Evolutionary conservation across 1,139 yeast genomes (phyloP).

Genomic region (Suhomyces yuchorum): DNA sequence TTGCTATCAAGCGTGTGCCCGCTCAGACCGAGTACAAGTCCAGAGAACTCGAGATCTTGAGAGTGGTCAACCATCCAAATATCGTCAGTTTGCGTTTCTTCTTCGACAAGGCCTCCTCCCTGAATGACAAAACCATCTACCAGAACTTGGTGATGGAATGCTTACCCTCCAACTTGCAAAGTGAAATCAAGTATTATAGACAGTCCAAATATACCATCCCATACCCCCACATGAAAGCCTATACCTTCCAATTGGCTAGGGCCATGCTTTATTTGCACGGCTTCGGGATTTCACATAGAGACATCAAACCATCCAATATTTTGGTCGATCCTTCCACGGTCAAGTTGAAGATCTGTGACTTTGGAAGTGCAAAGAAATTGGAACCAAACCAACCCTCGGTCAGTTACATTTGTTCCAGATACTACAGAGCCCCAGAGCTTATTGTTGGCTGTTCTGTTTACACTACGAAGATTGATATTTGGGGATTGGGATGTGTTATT

Average conservation of each 20-base stretch:
- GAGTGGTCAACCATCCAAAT: constrained; percentile 77
- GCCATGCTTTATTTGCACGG: constrained; percentile 84
- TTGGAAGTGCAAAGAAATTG: constrained; percentile 77
- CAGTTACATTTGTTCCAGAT: constrained; percentile 77
- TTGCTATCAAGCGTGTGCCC: constrained; percentile 79
- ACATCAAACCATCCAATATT: constrained; percentile 78
- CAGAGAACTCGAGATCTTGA: constrained; percentile 72
- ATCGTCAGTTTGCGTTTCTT: constrained; percentile 66
- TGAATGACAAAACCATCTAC: constrained; percentile 60
- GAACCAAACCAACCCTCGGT: constrained; percentile 76
- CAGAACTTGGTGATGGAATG: constrained; percentile 87
- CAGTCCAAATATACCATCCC: constrained; percentile 65
- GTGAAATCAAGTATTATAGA: constrained; percentile 71
- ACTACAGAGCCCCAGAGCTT: constrained; percentile 81
- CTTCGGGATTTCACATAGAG: constrained; percentile 78
- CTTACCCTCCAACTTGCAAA: constrained; percentile 74
- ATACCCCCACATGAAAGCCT: constrained; percentile 72
- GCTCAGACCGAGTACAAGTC: constrained; percentile 85
- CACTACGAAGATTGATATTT: constrained; percentile 77
- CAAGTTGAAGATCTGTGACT: constrained; percentile 73
- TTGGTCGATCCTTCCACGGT: constrained; percentile 71
- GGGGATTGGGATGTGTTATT: constrained; percentile 86
- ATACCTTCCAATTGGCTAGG: constrained; percentile 77
- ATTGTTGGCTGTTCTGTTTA: constrained; percentile 76
- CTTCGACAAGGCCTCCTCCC: constrained; percentile 62